These are phyloP conservation scores for Larix sibirica DNA, from an alignment of 83 land plant species.

Conservation along the genomic window DNA sequence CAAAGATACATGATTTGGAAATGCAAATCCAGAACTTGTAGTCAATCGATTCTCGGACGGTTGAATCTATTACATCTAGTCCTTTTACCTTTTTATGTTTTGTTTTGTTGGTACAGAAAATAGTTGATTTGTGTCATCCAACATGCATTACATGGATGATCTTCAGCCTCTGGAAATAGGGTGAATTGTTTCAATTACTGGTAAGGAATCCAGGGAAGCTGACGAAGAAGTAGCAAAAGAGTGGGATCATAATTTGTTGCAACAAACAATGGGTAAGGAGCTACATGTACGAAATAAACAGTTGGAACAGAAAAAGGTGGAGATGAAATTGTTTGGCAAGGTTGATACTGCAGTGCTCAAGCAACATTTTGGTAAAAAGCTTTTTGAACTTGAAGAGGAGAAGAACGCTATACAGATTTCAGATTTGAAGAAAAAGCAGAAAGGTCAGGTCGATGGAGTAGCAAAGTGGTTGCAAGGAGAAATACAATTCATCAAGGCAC, in stretches of 20 bases:
- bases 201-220: slow-evolving; percentile 56
- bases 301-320: slow-evolving; percentile 96
- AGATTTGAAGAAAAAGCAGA: slow-evolving; percentile 97
- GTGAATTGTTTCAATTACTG: slow-evolving; percentile 18
- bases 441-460: slow-evolving; percentile 96
- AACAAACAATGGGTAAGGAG: slow-evolving; percentile 91
- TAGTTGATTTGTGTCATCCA: slow-evolving; percentile 1
- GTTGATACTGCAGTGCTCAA: slow-evolving; percentile 71
- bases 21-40: slow-evolving; percentile 25
- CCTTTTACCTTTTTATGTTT: neutral
- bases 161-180: slow-evolving; percentile 18
- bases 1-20: slow-evolving; percentile 37
- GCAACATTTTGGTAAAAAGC: slow-evolving; percentile 94
- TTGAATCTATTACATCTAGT: neutral
- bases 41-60: neutral
- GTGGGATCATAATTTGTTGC: slow-evolving; percentile 87
- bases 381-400: slow-evolving; percentile 89
- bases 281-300: slow-evolving; percentile 84
- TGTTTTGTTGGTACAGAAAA: neutral
- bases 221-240: slow-evolving; percentile 88
- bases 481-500: slow-evolving; percentile 69
- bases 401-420: slow-evolving; percentile 83
- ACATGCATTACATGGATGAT: slow-evolving; percentile 1
- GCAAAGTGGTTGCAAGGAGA: slow-evolving; percentile 94
- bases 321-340: slow-evolving; percentile 82